phyloP scores from a whole-genome alignment of 2,329 filamentous ascomycete species.

The Fusarium sp. region DNA sequence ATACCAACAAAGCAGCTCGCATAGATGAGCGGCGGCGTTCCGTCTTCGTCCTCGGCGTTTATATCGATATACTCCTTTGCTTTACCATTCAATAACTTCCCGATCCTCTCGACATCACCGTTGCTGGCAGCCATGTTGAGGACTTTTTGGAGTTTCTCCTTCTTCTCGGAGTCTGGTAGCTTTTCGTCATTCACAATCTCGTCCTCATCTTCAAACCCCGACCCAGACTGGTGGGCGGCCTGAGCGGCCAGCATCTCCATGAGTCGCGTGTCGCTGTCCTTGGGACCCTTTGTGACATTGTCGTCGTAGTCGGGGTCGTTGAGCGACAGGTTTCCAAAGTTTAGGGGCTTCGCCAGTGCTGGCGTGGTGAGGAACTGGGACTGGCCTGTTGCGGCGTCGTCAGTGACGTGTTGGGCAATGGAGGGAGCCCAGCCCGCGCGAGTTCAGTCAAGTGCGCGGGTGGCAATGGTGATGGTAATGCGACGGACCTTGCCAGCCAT shows the following conservation, averaged over 20 bases:
- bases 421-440: slow-evolving; percentile 9
- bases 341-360: slow-evolving; percentile 83
- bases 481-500: slow-evolving; percentile 91
- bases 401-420: slow-evolving; percentile 41
- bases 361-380: slow-evolving; percentile 94
- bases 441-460: slow-evolving; percentile 13
- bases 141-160: slow-evolving; percentile 83
- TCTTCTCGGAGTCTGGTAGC: slow-evolving; percentile 81
- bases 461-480: slow-evolving; percentile 26
- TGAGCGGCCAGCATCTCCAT: slow-evolving; percentile 98
- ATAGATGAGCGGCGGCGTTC: slow-evolving; percentile 96
- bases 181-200: slow-evolving; percentile 80
- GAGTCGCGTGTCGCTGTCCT: slow-evolving; percentile 86
- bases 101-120: slow-evolving; percentile 86
- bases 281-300: slow-evolving; percentile 62
- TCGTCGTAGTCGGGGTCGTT: slow-evolving; percentile 83
- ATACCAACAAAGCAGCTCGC: slow-evolving; percentile 91
- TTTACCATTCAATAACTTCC: slow-evolving; percentile 78
- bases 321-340: slow-evolving; percentile 84
- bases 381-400: slow-evolving; percentile 72
- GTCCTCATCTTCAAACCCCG: slow-evolving; percentile 82
- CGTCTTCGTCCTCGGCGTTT: slow-evolving; percentile 91
- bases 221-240: slow-evolving; percentile 81
- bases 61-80: slow-evolving; percentile 84
- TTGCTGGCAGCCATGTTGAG: slow-evolving; percentile 97